phyloP scores from a whole-genome alignment of 306 rosid species.

The Nissolia schottii region DNA sequence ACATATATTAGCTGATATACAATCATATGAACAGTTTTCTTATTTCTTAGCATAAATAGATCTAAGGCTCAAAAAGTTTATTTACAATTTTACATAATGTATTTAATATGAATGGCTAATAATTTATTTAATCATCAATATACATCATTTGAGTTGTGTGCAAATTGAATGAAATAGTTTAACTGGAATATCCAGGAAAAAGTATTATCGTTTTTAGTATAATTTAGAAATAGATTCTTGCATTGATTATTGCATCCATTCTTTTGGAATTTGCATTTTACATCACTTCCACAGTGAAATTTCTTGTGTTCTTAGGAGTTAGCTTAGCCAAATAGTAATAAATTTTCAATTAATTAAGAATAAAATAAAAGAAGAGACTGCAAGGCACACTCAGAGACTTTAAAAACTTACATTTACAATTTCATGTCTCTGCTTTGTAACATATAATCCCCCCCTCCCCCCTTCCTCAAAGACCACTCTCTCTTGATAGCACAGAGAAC shows the following conservation, averaged over 20 bases:
- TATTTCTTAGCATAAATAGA: background rate
- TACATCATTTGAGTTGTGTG: background rate
- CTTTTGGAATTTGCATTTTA: slow-evolving; percentile 7
- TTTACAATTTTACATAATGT: no score
- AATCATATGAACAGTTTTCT: background rate
- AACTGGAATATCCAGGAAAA: background rate
- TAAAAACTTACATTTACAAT: no score
- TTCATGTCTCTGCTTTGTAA: background rate
- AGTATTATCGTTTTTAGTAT: background rate
- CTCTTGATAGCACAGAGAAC: slow-evolving; percentile 7
- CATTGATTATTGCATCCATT: background rate
- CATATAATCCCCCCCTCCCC: background rate
- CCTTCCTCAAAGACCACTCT: background rate
- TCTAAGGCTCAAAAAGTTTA: background rate
- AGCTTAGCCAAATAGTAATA: background rate
- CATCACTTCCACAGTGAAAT: background rate
- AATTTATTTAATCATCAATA: background rate
- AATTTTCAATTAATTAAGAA: background rate
- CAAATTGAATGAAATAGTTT: background rate
- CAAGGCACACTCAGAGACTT: background rate
- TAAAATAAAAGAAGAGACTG: background rate
- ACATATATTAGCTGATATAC: background rate
- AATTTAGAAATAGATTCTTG: background rate
- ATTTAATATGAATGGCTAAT: background rate
- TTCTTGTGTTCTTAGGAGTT: background rate